These are phyloP conservation scores for Leptographium lundbergii DNA, from an alignment of 2,329 filamentous ascomycete genomes.

Conservation along the genomic window DNA sequence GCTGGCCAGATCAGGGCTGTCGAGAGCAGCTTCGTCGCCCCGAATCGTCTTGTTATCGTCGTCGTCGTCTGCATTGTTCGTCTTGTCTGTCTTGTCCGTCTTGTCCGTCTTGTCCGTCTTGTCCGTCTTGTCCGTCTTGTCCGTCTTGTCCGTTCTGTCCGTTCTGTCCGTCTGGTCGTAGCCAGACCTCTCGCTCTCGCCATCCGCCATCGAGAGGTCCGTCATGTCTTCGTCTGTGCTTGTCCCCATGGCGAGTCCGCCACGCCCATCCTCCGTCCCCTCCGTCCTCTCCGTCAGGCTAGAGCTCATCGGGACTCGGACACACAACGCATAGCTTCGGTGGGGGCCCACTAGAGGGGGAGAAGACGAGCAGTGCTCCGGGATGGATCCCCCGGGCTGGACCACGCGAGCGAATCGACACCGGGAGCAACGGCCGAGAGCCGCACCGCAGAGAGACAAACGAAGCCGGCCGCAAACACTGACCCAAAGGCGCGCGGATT, in stretches of 20 bases:
- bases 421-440: not conserved
- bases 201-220: not conserved
- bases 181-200: not conserved
- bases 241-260: conserved; percentile 2
- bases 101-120: not conserved
- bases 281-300: conserved; percentile 12
- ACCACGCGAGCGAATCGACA: not conserved
- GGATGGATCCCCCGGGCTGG: not conserved
- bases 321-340: conserved; percentile 12
- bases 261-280: conserved; percentile 4
- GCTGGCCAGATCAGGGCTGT: conserved; percentile 4
- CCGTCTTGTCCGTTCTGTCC: no score
- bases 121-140: not conserved
- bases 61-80: conserved; percentile 14
- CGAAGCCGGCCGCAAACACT: not conserved
- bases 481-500: not conserved
- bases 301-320: conserved; percentile 11
- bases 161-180: no score
- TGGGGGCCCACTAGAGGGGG: not conserved
- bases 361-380: not conserved
- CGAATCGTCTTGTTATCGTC: conserved; percentile 31
- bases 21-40: conserved; percentile 18
- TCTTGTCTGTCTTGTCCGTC: no score
- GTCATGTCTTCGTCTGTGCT: conserved; percentile 8
- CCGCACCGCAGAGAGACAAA: not conserved